Evolutionary conservation across 768 basidiomycete species (phyloP).

Genomic region (Boletus reticulatus): DNA sequence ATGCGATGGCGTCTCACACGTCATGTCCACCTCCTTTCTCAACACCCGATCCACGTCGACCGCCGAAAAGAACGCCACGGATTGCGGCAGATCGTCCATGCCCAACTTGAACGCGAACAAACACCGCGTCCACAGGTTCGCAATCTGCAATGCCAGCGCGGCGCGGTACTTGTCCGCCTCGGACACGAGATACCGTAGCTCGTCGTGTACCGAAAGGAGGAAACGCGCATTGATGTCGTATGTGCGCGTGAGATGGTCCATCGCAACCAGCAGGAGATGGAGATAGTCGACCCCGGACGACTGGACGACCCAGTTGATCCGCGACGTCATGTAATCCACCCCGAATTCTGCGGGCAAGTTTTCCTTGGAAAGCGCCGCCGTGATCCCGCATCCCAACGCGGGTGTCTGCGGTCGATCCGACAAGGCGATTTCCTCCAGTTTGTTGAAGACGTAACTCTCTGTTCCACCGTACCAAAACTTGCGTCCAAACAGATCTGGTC

Average conservation of each 20-base stretch:
- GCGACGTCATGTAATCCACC: slow-evolving; percentile 88
- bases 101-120: slow-evolving; percentile 91
- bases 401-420: slow-evolving; percentile 88
- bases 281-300: slow-evolving; percentile 98
- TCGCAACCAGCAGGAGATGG: slow-evolving; percentile 92
- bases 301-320: slow-evolving; percentile 99
- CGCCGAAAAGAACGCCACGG: slow-evolving; percentile 95
- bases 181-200: slow-evolving; percentile 88
- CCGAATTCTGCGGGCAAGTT: slow-evolving; percentile 81
- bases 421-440: slow-evolving; percentile 90
- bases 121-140: slow-evolving; percentile 92
- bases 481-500: slow-evolving; percentile 67
- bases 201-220: slow-evolving; percentile 96
- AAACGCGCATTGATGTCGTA: slow-evolving; percentile 90
- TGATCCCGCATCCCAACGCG: slow-evolving; percentile 91
- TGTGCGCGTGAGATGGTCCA: slow-evolving; percentile 80
- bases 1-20: slow-evolving; percentile 93
- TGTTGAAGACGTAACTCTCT: slow-evolving; percentile 97
- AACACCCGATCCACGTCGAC: slow-evolving; percentile 91
- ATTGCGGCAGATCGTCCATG: slow-evolving; percentile 93
- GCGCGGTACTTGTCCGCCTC: slow-evolving; percentile 91
- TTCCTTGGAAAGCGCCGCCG: slow-evolving; percentile 87
- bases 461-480: slow-evolving; percentile 97
- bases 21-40: slow-evolving; percentile 95
- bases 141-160: slow-evolving; percentile 89